Evolutionary conservation across 1,284 basidiomycete genomes (phyloP).

Genomic region (Pterula multifida): DNA sequence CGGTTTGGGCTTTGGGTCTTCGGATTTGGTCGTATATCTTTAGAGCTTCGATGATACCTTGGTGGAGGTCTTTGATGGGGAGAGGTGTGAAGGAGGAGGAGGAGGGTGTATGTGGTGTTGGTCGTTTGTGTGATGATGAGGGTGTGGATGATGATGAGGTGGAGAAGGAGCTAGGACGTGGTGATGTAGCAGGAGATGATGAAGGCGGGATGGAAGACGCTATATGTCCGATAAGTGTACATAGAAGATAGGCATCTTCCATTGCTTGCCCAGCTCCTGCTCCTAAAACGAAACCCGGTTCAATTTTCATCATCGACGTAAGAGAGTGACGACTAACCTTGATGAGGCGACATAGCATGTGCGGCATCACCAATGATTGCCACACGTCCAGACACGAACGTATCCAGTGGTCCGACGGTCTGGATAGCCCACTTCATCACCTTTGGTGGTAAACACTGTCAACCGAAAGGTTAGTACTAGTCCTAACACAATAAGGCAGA

Average conservation of each 20-base stretch:
- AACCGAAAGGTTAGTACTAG: neutral
- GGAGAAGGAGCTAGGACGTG: neutral
- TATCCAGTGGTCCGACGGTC: slow-evolving; percentile 14
- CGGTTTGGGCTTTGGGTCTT: neutral
- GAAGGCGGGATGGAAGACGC: neutral
- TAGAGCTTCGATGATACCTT: neutral
- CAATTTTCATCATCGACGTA: neutral
- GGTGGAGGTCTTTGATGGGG: no score
- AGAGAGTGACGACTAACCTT: slow-evolving; percentile 17
- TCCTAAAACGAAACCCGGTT: neutral
- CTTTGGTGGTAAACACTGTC: neutral
- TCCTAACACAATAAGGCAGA: neutral
- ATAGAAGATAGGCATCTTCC: neutral
- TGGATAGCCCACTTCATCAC: slow-evolving; percentile 20
- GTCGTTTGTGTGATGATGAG: no score
- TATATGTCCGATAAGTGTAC: neutral
- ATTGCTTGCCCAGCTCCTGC: neutral
- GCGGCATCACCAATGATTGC: slow-evolving; percentile 30
- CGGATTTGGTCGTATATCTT: neutral
- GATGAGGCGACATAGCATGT: slow-evolving; percentile 38
- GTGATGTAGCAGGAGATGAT: neutral
- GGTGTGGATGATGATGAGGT: neutral
- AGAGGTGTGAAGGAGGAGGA: no score
- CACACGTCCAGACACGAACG: slow-evolving; percentile 17
- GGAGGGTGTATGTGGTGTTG: no score